Base-by-base conservation (phyloP, 805 yeast species). In the Yarrowia hollandica region DNA sequence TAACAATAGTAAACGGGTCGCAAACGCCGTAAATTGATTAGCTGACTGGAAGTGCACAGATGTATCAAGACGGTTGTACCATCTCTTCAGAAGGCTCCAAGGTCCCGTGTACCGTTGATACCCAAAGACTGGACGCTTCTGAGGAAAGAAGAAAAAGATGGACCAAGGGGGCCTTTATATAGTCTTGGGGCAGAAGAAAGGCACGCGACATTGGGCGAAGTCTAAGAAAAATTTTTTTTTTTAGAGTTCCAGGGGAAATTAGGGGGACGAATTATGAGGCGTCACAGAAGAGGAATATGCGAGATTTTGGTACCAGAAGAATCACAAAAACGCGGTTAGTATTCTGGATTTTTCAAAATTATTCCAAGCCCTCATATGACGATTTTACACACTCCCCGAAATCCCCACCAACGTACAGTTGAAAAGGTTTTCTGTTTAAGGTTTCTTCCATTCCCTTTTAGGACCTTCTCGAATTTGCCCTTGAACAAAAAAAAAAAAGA, bases 81-180 rank as follows among this genome's bases (percentile, higher is more conserved):
- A n/a, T n/a, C 31, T 39, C 46, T 26, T 23, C 30, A 41, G 34
- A 41, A 41, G 48, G 48, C 48, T 16, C 48, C 48, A 2, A 5
- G 48, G 33, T 26, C 22, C 48, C 11, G 48, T 41, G 48, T 41
- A 16, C 12, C 26, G 28, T 23, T 15, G 16, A 15, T 16, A 41
- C 48, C 48, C 48, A 26, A 8, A 26, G 33, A 26, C 48, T 41
- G 48, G 48, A 41, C 48, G 48, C 48, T 41, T 41, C 48, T 41
- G 48, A 15, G 6, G 16, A n/a, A 22, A 16, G 5, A 8, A 41
- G 22, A 6, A 15, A 14, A 33, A 23, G 23, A n/a, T n/a, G n/a
- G n/a, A n/a, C n/a, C 31, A 3, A 3, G 11, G 19, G 23, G 48
- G 48, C 23, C 10, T 41, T 25, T 26, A 41, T 41, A 41, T 41